phyloP scores from a whole-genome alignment of 108 stramenopile species.

The Stephanodiscus triporus region DNA sequence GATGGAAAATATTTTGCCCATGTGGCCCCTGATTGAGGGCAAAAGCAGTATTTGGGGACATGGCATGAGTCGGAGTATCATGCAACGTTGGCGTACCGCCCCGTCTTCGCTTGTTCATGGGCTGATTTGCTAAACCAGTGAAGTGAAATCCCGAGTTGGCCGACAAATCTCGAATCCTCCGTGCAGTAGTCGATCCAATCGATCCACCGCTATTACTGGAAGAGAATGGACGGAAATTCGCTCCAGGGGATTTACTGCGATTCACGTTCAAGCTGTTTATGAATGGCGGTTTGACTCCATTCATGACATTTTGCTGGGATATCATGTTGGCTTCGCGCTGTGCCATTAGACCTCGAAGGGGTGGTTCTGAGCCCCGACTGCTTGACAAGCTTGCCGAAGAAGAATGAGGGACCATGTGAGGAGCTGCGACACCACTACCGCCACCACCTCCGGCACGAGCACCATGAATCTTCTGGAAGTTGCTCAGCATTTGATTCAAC shows the following conservation, averaged over 20 bases:
- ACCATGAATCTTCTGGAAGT: slow-evolving; percentile 46
- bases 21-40: slow-evolving; percentile 54
- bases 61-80: slow-evolving; percentile 25
- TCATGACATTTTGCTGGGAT: slow-evolving; percentile 54
- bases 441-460: slow-evolving; percentile 18
- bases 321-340: slow-evolving; percentile 60
- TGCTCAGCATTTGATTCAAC: slow-evolving; percentile 59
- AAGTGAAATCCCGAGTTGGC: slow-evolving; percentile 55
- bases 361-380: slow-evolving; percentile 36
- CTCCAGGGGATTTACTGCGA: slow-evolving; percentile 36
- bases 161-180: slow-evolving; percentile 53
- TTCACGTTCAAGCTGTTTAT: slow-evolving; percentile 43
- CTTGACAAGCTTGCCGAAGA: slow-evolving; percentile 17
- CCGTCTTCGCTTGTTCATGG: slow-evolving; percentile 52
- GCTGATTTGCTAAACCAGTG: slow-evolving; percentile 44
- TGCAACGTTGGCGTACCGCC: slow-evolving; percentile 44
- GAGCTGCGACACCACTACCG: slow-evolving; percentile 15
- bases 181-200: slow-evolving; percentile 29
- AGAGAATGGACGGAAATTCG: slow-evolving; percentile 50
- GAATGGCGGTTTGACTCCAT: slow-evolving; percentile 43
- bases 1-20: slow-evolving; percentile 25
- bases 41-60: slow-evolving; percentile 59
- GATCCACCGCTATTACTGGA: slow-evolving; percentile 36
- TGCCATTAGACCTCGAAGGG: slow-evolving; percentile 61
- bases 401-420: slow-evolving; percentile 34